Evolutionary conservation across 768 basidiomycete species (phyloP).

Genomic region (Mycena alexandri): DNA sequence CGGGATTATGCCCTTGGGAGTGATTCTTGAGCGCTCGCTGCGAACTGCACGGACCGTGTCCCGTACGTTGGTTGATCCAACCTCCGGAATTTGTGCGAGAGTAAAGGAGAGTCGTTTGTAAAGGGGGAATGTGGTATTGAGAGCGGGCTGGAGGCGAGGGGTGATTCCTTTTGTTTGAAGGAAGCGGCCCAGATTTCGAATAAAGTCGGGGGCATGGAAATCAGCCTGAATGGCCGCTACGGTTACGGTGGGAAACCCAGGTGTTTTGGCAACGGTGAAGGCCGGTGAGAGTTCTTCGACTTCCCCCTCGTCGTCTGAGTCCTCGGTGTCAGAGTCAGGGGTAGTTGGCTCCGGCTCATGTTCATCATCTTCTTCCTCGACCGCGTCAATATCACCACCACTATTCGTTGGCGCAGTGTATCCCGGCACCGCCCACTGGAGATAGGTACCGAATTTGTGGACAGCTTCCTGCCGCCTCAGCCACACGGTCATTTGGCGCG

Average conservation of each 20-base stretch:
- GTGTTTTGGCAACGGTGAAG: slow-evolving; percentile 33
- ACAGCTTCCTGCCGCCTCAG: slow-evolving; percentile 46
- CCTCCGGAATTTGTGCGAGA: slow-evolving; percentile 39
- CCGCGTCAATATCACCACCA: neutral
- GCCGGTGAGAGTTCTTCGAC: neutral
- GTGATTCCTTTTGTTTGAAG: slow-evolving; percentile 7
- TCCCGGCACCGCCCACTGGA: slow-evolving; percentile 18
- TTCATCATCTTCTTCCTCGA: neutral
- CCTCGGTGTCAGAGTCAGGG: neutral
- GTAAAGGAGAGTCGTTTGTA: slow-evolving; percentile 38
- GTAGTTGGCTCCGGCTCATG: neutral
- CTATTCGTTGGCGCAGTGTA: neutral
- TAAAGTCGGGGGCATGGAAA: slow-evolving; percentile 29
- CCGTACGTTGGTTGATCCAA: neutral
- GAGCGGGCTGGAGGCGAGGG: neutral
- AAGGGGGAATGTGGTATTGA: slow-evolving; percentile 31
- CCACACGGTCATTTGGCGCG: slow-evolving; percentile 53
- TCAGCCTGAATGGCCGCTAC: slow-evolving; percentile 16
- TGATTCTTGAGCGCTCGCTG: slow-evolving; percentile 8
- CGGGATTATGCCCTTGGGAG: slow-evolving; percentile 33
- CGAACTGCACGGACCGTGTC: slow-evolving; percentile 38
- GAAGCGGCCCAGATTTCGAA: slow-evolving; percentile 17
- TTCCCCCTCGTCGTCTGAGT: slow-evolving; percentile 8
- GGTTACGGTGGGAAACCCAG: slow-evolving; percentile 14
- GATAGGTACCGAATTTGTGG: slow-evolving; percentile 12